Conservation (phyloP, 2,329 filamentous ascomycete genomes). For the Hypoxylon sp. region DNA sequence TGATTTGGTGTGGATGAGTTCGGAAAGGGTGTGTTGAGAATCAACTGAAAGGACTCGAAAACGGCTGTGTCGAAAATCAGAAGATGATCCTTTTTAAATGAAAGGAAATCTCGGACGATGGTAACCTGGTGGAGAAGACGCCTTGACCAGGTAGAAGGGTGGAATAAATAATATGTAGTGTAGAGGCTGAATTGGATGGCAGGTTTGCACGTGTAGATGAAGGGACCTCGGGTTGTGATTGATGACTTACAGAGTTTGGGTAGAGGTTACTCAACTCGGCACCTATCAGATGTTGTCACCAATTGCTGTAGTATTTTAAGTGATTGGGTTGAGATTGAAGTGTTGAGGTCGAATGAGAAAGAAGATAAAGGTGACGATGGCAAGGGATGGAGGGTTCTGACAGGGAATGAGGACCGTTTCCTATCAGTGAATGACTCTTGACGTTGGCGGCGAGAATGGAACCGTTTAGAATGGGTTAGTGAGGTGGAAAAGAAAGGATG, state of each 20-base stretch:
- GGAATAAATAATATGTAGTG: conserved; percentile 10
- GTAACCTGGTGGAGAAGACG: conserved; percentile 40
- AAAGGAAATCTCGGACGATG: conserved; percentile 38
- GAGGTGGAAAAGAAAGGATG: conserved; percentile 40
- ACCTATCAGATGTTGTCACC: conserved; percentile 23
- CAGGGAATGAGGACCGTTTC: conserved; percentile 12
- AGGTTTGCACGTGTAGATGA: conserved; percentile 30
- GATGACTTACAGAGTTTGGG: conserved; percentile 39
- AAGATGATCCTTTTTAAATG: conserved; percentile 39
- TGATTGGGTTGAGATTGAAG: conserved; percentile 15
- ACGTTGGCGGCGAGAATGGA: conserved; percentile 45
- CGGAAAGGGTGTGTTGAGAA: conserved; percentile 34
- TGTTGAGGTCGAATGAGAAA: conserved; percentile 2
- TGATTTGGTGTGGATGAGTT: conserved; percentile 24
- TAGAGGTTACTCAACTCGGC: conserved; percentile 34
- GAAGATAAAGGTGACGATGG: conserved; percentile 22
- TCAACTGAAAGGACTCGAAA: conserved; percentile 33
- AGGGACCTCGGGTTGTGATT: conserved; percentile 39
- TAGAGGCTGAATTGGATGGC: conserved; percentile 42
- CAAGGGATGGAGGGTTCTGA: conserved; percentile 13
- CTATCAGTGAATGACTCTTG: conserved; percentile 39
- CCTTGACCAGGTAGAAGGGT: conserved; percentile 43
- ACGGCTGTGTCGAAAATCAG: conserved; percentile 36
- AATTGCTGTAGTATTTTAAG: conserved; percentile 18
- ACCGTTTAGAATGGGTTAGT: conserved; percentile 40